Percentiles rank a stretch among this genome's conserved stretches.
Evolutionary conservation across 139 green algal genomes (phyloP).

Genomic region (Auxenochlorella pyrenoidosa): DNA sequence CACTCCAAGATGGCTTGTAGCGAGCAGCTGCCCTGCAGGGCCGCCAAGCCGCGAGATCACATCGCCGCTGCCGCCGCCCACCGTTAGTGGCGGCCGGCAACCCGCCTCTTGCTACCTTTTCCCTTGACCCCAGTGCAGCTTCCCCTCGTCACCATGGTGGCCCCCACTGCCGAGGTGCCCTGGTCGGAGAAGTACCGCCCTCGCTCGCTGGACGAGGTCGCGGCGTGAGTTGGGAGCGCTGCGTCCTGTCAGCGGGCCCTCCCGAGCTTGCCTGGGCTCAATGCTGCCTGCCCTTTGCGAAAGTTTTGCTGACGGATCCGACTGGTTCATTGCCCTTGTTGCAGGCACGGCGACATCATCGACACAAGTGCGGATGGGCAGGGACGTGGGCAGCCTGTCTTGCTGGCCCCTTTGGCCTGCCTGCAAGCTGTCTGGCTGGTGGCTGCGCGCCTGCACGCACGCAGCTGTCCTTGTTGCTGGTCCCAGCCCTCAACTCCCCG

Average conservation of each 20-base stretch:
- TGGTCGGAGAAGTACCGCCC: constrained; percentile 99
- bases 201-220: constrained; percentile 90
- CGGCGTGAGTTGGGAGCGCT: constrained; percentile 52
- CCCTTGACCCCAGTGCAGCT: neutral
- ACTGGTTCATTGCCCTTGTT: neutral
- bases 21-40: neutral
- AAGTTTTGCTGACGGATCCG: too few species aligned
- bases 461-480: neutral
- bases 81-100: too few species aligned
- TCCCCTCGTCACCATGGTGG: neutral
- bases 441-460: too few species aligned
- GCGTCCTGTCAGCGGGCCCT: too few species aligned
- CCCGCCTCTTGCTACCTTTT: too few species aligned
- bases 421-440: too few species aligned
- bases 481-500: neutral
- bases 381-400: neutral
- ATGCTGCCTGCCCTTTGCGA: neutral
- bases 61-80: neutral
- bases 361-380: constrained; percentile 86
- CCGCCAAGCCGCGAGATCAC: neutral
- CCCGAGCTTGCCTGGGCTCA: neutral
- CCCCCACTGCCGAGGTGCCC: constrained; percentile 25
- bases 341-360: constrained; percentile 97
- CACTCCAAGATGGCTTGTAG: neutral
- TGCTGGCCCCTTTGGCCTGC: neutral